A percentile compares a stretch with the other conserved stretches of the same genome.
Evolutionary conservation across 164 flowering plant genomes (phyloP).

Genomic region (Pachysandra terminalis): DNA sequence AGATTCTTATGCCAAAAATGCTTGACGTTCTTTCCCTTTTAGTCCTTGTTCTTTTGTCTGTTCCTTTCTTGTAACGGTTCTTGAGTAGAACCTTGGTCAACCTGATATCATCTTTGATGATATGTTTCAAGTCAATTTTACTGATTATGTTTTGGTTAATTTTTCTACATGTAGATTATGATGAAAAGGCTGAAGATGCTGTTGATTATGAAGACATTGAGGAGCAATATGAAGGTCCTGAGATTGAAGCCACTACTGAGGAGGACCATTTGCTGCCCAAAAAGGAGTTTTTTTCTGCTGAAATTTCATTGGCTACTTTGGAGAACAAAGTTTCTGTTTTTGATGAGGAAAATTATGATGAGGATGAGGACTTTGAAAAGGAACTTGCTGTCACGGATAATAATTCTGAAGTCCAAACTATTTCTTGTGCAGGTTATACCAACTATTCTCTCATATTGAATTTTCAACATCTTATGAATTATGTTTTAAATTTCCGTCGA

Average conservation of each 20-base stretch:
- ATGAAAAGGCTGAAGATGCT: constrained; percentile 92
- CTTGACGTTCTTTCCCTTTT: neutral
- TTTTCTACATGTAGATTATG: constrained; percentile 59
- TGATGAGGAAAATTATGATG: constrained; percentile 96
- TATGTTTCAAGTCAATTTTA: neutral
- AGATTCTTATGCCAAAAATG: neutral
- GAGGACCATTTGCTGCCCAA: constrained; percentile 80
- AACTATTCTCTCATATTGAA: neutral
- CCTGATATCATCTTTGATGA: neutral
- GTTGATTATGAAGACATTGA: constrained; percentile 96
- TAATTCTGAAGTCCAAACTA: constrained; percentile 23
- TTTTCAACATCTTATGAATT: neutral
- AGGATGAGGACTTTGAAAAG: constrained; percentile 61
- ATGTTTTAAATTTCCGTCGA: no score
- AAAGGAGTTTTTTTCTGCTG: constrained; percentile 57
- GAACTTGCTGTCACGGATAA: constrained; percentile 36
- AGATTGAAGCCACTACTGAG: constrained; percentile 65
- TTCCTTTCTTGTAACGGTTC: neutral
- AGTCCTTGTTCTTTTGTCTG: neutral
- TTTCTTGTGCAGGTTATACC: constrained; percentile 38
- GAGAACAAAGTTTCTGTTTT: constrained; percentile 47
- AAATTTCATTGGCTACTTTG: constrained; percentile 40
- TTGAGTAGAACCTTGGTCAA: neutral
- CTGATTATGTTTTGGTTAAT: constrained; percentile 7
- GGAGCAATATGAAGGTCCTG: constrained; percentile 97